phyloP scores from a whole-genome alignment of 2,329 filamentous ascomycete genomes.

The Pseudogymnoascus sp. region DNA sequence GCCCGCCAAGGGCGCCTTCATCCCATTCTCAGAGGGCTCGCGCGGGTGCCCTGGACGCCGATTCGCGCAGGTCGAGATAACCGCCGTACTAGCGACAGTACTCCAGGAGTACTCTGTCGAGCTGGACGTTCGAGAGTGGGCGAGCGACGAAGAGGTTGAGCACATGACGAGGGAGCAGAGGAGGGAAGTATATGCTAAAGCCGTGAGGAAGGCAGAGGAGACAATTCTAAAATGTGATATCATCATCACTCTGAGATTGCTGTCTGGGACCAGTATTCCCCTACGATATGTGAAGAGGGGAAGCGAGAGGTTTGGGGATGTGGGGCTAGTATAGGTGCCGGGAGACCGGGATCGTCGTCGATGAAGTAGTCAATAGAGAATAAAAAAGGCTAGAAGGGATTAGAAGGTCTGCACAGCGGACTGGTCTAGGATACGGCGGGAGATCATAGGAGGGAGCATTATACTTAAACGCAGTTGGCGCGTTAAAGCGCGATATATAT shows the following conservation, averaged over 20 bases:
- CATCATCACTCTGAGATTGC: slow-evolving; percentile 19
- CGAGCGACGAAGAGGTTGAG: slow-evolving; percentile 21
- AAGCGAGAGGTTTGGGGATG: slow-evolving; percentile 20
- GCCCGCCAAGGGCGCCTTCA: slow-evolving; percentile 25
- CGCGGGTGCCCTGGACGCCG: slow-evolving; percentile 28
- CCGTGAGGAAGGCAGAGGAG: slow-evolving; percentile 15
- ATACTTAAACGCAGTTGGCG: background rate
- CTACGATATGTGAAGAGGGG: slow-evolving; percentile 22
- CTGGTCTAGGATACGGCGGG: background rate
- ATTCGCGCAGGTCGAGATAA: slow-evolving; percentile 30
- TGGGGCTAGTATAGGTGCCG: background rate
- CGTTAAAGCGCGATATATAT: background rate
- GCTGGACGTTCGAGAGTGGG: slow-evolving; percentile 23
- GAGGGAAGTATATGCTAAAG: slow-evolving; percentile 20
- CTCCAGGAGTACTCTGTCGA: slow-evolving; percentile 23
- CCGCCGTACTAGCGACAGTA: slow-evolving; percentile 24
- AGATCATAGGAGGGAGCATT: background rate
- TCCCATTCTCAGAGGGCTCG: slow-evolving; percentile 22
- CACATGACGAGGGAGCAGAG: slow-evolving; percentile 18
- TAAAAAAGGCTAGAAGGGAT: background rate
- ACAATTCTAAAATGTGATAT: slow-evolving; percentile 17
- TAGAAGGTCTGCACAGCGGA: background rate
- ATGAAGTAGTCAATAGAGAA: background rate
- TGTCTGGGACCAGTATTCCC: slow-evolving; percentile 16
- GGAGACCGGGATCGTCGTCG: background rate